Evolutionary conservation across 192 early-diverging fungal genomes (phyloP).

Genomic region (Oehlia diaphana): DNA sequence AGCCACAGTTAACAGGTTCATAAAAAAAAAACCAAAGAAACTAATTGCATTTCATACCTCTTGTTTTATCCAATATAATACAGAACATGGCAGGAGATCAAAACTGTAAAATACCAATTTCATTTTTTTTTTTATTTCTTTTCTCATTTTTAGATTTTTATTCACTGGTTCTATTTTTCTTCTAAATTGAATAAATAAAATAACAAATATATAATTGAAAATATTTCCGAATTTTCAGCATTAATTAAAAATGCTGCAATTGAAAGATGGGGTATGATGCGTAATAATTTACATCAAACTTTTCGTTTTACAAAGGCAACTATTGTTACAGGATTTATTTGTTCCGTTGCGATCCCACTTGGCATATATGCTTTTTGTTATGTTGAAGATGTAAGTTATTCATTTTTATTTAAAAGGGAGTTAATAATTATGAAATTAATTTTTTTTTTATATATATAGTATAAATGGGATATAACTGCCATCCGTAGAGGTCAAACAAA

Average conservation of each 20-base stretch:
- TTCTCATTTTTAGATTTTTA: too few relatives aligned
- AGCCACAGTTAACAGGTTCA: too few relatives aligned
- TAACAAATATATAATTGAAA: too few relatives aligned
- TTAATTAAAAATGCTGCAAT: conserved; percentile 4
- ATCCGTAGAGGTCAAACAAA: background rate
- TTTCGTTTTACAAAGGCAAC: conserved; percentile 4
- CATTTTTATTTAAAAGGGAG: background rate
- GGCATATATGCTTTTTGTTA: background rate
- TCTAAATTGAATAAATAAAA: too few relatives aligned
- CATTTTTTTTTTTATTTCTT: too few relatives aligned
- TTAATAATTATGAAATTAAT: background rate
- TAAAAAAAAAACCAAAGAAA: too few relatives aligned
- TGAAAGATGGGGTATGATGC: conserved; percentile 12
- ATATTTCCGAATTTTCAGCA: background rate
- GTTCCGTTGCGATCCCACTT: conserved; percentile 4
- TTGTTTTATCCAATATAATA: too few relatives aligned
- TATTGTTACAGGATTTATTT: background rate
- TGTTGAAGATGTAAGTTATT: background rate
- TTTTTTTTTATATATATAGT: background rate
- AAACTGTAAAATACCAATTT: too few relatives aligned
- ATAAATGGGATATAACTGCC: conserved; percentile 3
- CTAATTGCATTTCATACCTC: too few relatives aligned
- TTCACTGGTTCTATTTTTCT: too few relatives aligned
- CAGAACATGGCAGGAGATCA: too few relatives aligned
- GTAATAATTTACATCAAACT: background rate